Evolutionary conservation across 371 early-diverging fungal species (phyloP).

Genomic region (Funneliformis caledonium): DNA sequence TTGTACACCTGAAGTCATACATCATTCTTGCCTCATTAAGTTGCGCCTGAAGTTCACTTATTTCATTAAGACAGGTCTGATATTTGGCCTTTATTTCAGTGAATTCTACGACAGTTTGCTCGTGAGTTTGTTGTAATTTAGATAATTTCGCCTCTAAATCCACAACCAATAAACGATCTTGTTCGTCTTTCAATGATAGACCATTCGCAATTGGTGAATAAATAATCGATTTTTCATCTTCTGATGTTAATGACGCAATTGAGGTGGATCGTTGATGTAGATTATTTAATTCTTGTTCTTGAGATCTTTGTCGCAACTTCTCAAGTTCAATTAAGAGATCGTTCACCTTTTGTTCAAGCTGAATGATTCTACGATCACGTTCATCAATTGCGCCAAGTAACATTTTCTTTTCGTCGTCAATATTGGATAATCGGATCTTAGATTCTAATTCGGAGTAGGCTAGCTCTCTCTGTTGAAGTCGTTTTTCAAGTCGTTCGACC

Average conservation of each 20-base stretch:
- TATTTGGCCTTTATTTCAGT: conserved; percentile 32
- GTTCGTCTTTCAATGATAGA: conserved; percentile 5
- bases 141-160: conserved; percentile 19
- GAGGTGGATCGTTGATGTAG: not conserved
- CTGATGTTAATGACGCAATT: not conserved
- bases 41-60: conserved; percentile 18
- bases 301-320: not conserved
- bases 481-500: conserved; percentile 44
- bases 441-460: conserved; percentile 30
- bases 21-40: conserved; percentile 20
- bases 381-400: conserved; percentile 25
- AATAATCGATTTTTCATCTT: not conserved
- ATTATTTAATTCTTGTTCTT: not conserved
- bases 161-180: not conserved
- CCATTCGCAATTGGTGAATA: not conserved
- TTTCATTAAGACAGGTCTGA: conserved; percentile 31
- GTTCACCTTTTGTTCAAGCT: conserved; percentile 29
- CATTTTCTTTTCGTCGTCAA: conserved; percentile 41
- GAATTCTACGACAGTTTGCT: conserved; percentile 6
- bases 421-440: conserved; percentile 35
- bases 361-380: conserved; percentile 10
- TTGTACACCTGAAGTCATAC: not conserved
- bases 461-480: conserved; percentile 29
- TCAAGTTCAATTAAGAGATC: conserved; percentile 19
- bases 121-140: conserved; percentile 27